A percentile compares a stretch with the other conserved stretches of the same genome.
Conservation (phyloP, 73 alveolate genomes). For the Paraurostyla sp. region DNA sequence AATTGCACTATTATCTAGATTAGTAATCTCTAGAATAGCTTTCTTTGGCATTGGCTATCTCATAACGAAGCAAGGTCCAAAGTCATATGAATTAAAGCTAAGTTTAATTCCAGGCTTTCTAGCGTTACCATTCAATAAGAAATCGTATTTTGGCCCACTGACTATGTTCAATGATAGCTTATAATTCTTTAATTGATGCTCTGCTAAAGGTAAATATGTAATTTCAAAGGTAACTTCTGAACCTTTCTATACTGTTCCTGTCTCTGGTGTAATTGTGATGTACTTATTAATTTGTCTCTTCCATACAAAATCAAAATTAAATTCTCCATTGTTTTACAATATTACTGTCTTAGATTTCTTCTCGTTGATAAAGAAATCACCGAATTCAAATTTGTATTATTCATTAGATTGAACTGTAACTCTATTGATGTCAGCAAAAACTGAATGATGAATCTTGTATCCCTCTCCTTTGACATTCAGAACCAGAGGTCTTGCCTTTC, state of each 20-base stretch:
- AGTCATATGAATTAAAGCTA: slow-evolving; percentile 90
- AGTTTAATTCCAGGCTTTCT: slow-evolving; percentile 97
- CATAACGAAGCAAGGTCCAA: slow-evolving; percentile 99
- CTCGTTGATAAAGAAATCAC: slow-evolving; percentile 97
- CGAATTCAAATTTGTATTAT: slow-evolving; percentile 92
- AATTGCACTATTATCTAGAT: slow-evolving; percentile 97
- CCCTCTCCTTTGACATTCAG: slow-evolving; percentile 99
- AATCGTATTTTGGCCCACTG: slow-evolving; percentile 97
- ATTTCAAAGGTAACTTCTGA: slow-evolving; percentile 90
- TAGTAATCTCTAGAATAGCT: slow-evolving; percentile 90
- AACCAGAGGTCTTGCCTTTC: slow-evolving; percentile 98
- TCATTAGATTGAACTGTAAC: slow-evolving; percentile 78
- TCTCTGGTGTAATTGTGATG: slow-evolving; percentile 96
- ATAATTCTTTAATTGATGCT: slow-evolving; percentile 87
- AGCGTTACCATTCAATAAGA: slow-evolving; percentile 94
- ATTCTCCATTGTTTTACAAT: slow-evolving; percentile 96
- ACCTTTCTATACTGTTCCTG: slow-evolving; percentile 97
- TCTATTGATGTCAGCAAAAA: slow-evolving; percentile 83
- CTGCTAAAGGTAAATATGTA: slow-evolving; percentile 91
- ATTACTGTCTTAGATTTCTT: slow-evolving; percentile 90
- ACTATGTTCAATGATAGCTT: slow-evolving; percentile 90
- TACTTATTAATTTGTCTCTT: slow-evolving; percentile 92
- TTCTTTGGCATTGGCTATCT: slow-evolving; percentile 95
- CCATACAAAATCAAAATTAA: slow-evolving; percentile 97
- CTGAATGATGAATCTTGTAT: slow-evolving; percentile 92